Evolutionary conservation across 805 yeast species (phyloP).

Genomic region (Isabelozyma gotoi): DNA sequence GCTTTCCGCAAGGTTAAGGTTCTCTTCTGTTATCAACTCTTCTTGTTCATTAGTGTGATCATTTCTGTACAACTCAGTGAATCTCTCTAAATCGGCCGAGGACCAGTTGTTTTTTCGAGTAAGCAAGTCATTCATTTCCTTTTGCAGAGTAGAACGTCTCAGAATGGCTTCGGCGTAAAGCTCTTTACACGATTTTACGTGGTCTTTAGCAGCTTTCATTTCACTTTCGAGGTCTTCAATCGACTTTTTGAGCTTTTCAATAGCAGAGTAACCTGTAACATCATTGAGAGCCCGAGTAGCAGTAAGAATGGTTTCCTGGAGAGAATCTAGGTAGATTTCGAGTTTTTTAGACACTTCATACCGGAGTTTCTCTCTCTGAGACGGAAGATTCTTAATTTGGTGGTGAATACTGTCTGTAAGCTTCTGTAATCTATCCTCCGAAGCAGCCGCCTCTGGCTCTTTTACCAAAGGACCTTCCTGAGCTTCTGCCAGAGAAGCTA

Average conservation of each 20-base stretch:
- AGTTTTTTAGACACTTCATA: slow-evolving; percentile 38
- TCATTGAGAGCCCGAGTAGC: slow-evolving; percentile 78
- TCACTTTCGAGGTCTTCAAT: slow-evolving; percentile 58
- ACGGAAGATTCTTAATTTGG: slow-evolving; percentile 31
- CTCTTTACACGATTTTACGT: slow-evolving; percentile 49
- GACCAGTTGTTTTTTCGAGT: slow-evolving; percentile 86
- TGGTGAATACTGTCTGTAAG: background rate
- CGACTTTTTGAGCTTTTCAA: slow-evolving; percentile 65
- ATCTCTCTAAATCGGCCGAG: slow-evolving; percentile 73
- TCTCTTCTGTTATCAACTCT: slow-evolving; percentile 51
- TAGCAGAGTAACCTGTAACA: slow-evolving; percentile 85
- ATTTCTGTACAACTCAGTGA: slow-evolving; percentile 75
- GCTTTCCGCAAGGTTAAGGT: slow-evolving; percentile 55
- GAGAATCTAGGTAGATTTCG: slow-evolving; percentile 50
- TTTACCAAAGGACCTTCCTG: background rate
- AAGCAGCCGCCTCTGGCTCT: slow-evolving; percentile 1
- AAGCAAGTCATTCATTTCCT: slow-evolving; percentile 80
- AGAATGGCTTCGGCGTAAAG: slow-evolving; percentile 61
- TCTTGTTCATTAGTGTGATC: slow-evolving; percentile 72
- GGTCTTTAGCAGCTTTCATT: slow-evolving; percentile 46
- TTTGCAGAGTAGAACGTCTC: slow-evolving; percentile 67
- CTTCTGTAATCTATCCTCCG: background rate
- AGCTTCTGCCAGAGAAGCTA: no score
- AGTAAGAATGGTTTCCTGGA: slow-evolving; percentile 56
- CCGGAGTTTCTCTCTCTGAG: slow-evolving; percentile 42